A percentile compares a stretch with the other conserved stretches of the same genome.
Evolutionary conservation across 495 filamentous ascomycete genomes (phyloP).

Genomic region (Xylaria intraflava): DNA sequence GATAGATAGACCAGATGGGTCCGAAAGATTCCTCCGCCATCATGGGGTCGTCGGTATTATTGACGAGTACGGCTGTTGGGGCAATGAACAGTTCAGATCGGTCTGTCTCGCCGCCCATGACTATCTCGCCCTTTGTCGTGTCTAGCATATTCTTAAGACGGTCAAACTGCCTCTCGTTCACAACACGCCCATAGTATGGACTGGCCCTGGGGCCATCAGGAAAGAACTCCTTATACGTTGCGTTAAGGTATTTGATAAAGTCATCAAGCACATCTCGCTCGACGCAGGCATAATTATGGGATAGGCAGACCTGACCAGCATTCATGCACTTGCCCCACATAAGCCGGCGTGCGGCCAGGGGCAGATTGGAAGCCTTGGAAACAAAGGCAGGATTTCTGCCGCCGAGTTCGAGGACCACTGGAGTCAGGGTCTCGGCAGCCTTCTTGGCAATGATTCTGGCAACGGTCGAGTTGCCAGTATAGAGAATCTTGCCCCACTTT

Average conservation of each 20-base stretch:
- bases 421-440: constrained; percentile 85
- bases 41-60: constrained; percentile 68
- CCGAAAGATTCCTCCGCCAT: constrained; percentile 82
- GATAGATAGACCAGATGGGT: constrained; percentile 73
- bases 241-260: constrained; percentile 70
- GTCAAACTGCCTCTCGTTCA: constrained; percentile 69
- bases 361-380: constrained; percentile 69
- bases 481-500: constrained; percentile 98
- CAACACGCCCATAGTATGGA: constrained; percentile 68
- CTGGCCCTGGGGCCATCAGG: constrained; percentile 72
- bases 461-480: constrained; percentile 72
- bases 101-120: constrained; percentile 78
- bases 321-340: constrained; percentile 83
- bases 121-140: constrained; percentile 70
- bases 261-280: constrained; percentile 63
- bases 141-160: constrained; percentile 89
- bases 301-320: constrained; percentile 82
- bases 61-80: constrained; percentile 74
- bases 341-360: constrained; percentile 75
- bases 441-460: constrained; percentile 86
- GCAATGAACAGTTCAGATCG: constrained; percentile 73
- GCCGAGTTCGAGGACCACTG: constrained; percentile 81
- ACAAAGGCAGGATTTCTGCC: constrained; percentile 88
- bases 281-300: constrained; percentile 81
- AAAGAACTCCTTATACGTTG: constrained; percentile 69